Conservation (phyloP, 495 filamentous ascomycete genomes). For the Trichoderma erinaceum region DNA sequence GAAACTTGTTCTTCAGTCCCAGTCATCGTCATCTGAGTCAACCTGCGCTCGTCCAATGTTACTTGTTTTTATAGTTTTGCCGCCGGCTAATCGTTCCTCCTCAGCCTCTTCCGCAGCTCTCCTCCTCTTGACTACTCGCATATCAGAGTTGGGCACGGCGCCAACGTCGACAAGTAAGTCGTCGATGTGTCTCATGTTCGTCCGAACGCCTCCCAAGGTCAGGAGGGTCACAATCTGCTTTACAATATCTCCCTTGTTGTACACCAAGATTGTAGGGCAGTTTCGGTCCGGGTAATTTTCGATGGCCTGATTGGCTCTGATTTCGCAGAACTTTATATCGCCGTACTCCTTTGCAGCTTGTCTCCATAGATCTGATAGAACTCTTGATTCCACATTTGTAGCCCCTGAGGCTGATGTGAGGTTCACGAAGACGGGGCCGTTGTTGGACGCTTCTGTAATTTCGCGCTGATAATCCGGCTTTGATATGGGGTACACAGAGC, state of each 20-base stretch:
- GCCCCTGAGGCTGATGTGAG: slow-evolving; percentile 64
- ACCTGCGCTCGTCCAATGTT: slow-evolving; percentile 34
- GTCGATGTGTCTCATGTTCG: slow-evolving; percentile 60
- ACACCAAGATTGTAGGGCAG: slow-evolving; percentile 89
- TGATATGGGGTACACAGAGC: slow-evolving; percentile 85
- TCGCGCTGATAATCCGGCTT: slow-evolving; percentile 88
- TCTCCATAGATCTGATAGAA: slow-evolving; percentile 82
- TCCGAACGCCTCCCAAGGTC: slow-evolving; percentile 65
- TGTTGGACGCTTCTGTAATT: slow-evolving; percentile 83
- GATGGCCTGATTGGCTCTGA: slow-evolving; percentile 86
- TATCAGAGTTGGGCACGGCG: slow-evolving; percentile 68
- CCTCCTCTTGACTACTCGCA: slow-evolving; percentile 62
- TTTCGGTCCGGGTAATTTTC: slow-evolving; percentile 93
- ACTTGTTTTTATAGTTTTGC: slow-evolving; percentile 41
- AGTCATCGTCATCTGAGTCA: slow-evolving; percentile 69
- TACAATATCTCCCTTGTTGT: slow-evolving; percentile 84
- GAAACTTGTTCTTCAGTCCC: slow-evolving; percentile 42
- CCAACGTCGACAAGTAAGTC: slow-evolving; percentile 73
- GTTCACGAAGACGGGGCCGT: slow-evolving; percentile 72
- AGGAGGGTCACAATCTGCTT: slow-evolving; percentile 81
- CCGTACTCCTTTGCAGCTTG: slow-evolving; percentile 75
- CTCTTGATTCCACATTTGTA: slow-evolving; percentile 74
- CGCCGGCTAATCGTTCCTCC: slow-evolving; percentile 37
- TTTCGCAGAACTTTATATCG: slow-evolving; percentile 97
- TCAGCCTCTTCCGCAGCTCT: slow-evolving; percentile 53